phyloP scores from a whole-genome alignment of 768 basidiomycete genomes.

The Leccinum truebloodii region DNA sequence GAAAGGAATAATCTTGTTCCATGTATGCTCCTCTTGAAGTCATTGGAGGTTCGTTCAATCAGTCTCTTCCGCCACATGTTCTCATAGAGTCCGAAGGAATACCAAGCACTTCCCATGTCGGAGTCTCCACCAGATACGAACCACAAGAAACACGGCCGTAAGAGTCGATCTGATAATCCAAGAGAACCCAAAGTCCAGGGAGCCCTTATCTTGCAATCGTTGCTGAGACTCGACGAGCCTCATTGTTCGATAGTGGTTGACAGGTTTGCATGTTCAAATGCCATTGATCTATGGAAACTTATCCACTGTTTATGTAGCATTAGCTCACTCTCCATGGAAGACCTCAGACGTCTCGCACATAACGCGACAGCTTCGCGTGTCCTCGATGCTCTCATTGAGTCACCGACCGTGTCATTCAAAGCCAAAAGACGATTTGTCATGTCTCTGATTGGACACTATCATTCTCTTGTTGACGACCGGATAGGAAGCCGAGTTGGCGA shows the following conservation, averaged over 20 bases:
- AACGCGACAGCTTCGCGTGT: conserved; percentile 74
- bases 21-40: conserved; percentile 61
- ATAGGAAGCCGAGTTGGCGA: conserved; percentile 90
- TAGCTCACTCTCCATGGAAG: conserved; percentile 52
- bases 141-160: conserved; percentile 15
- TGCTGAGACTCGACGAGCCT: conserved; percentile 68
- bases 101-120: conserved; percentile 9
- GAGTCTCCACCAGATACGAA: conserved; percentile 16
- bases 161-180: conserved; percentile 32
- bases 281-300: conserved; percentile 7
- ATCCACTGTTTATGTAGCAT: conserved; percentile 45
- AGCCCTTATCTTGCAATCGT: conserved; percentile 79
- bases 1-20: conserved; percentile 58
- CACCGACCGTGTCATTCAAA: conserved; percentile 61
- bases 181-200: conserved; percentile 80
- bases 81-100: conserved; percentile 25
- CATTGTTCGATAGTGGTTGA: conserved; percentile 68
- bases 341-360: conserved; percentile 59
- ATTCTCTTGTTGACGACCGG: conserved; percentile 81
- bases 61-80: not conserved
- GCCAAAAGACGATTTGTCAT: conserved; percentile 71
- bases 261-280: conserved; percentile 47
- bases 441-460: conserved; percentile 77
- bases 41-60: conserved; percentile 44
- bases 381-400: conserved; percentile 75